Conservation (phyloP, 1,284 basidiomycete genomes). For the Marasmius sp. region DNA sequence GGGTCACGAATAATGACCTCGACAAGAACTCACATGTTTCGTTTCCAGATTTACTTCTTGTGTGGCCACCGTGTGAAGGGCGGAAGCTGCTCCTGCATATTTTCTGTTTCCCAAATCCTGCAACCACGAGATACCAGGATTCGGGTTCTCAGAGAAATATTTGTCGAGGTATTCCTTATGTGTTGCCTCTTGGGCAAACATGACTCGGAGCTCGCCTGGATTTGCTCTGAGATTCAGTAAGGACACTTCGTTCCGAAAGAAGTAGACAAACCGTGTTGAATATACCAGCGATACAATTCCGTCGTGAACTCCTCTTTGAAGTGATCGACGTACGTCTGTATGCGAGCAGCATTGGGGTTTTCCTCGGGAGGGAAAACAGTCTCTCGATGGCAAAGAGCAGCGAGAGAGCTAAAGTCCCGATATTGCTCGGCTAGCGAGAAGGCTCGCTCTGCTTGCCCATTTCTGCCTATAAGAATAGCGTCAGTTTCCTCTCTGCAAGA, state of each 20-base stretch:
- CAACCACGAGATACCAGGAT: slow-evolving; percentile 83
- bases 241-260: background rate
- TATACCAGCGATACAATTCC: slow-evolving; percentile 87
- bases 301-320: slow-evolving; percentile 87
- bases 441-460: slow-evolving; percentile 68
- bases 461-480: slow-evolving; percentile 45
- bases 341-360: slow-evolving; percentile 59
- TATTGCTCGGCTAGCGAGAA: slow-evolving; percentile 86
- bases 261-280: slow-evolving; percentile 60
- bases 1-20: background rate
- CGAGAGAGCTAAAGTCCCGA: slow-evolving; percentile 80
- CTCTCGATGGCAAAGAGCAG: slow-evolving; percentile 76
- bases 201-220: slow-evolving; percentile 68
- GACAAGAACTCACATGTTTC: slow-evolving; percentile 61
- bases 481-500: background rate
- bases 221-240: slow-evolving; percentile 9
- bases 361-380: slow-evolving; percentile 60
- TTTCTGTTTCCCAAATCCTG: slow-evolving; percentile 79
- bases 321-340: slow-evolving; percentile 74
- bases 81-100: slow-evolving; percentile 64
- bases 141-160: slow-evolving; percentile 68
- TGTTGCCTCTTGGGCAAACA: slow-evolving; percentile 73
- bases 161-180: slow-evolving; percentile 68
- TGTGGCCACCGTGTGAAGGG: slow-evolving; percentile 64
- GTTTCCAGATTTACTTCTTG: slow-evolving; percentile 59